Evolutionary conservation across 306 rosid species (phyloP).

Genomic region (Glycine latifolia): DNA sequence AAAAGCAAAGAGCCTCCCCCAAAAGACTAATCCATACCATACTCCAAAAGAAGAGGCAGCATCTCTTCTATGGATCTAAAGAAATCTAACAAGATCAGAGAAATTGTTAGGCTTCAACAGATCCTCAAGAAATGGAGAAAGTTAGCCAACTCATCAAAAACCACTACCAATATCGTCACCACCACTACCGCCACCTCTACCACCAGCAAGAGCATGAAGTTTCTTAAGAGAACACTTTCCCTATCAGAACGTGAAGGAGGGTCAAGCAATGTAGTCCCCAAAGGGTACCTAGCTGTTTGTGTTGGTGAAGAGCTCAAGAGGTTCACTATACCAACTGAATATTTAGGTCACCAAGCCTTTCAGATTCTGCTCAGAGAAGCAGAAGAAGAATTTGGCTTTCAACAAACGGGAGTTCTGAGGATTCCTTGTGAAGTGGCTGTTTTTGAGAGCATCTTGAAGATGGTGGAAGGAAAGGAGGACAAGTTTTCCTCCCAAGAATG

Average conservation of each 20-base stretch:
- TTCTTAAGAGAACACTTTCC: slow-evolving; percentile 80
- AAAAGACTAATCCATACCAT: neutral
- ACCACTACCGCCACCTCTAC: neutral
- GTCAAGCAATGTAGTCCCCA: slow-evolving; percentile 62
- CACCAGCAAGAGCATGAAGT: slow-evolving; percentile 66
- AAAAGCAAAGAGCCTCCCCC: neutral
- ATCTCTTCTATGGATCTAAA: slow-evolving; percentile 65
- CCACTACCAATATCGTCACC: neutral
- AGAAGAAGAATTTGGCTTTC: slow-evolving; percentile 90
- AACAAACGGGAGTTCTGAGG: slow-evolving; percentile 78
- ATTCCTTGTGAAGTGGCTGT: slow-evolving; percentile 76
- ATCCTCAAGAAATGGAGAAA: slow-evolving; percentile 95
- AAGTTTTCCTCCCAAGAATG: slow-evolving; percentile 50
- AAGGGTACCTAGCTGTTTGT: slow-evolving; percentile 82
- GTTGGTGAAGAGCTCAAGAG: slow-evolving; percentile 84
- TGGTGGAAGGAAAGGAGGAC: slow-evolving; percentile 67
- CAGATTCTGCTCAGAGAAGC: slow-evolving; percentile 78
- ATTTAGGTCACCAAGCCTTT: slow-evolving; percentile 67
- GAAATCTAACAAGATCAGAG: slow-evolving; percentile 91
- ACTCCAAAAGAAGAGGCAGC: slow-evolving; percentile 3
- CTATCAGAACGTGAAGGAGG: slow-evolving; percentile 57
- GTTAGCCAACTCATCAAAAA: slow-evolving; percentile 69
- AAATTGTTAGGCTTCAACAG: slow-evolving; percentile 93
- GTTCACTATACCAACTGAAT: slow-evolving; percentile 76
- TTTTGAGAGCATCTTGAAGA: slow-evolving; percentile 73